Evolutionary conservation across 345 rosid genomes (phyloP).

Genomic region (Xanthoceras sorbifolium): DNA sequence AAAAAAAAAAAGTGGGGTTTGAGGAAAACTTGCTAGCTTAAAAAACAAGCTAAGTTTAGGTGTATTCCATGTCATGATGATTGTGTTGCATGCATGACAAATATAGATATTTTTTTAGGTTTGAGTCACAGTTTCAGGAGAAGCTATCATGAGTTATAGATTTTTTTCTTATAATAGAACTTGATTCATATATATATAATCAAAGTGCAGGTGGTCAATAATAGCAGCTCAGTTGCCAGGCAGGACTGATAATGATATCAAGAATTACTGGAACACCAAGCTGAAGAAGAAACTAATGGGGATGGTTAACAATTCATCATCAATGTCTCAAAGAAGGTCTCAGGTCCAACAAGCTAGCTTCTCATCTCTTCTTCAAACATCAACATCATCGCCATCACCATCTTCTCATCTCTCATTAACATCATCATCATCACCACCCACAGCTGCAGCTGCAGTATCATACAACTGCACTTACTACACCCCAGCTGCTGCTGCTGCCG

Average conservation of each 20-base stretch:
- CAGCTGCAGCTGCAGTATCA: slow-evolving; percentile 22
- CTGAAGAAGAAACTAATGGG: slow-evolving; percentile 79
- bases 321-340: slow-evolving; percentile 21
- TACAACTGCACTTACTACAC: slow-evolving; percentile 27
- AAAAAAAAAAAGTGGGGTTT: background rate
- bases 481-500: slow-evolving; percentile 16
- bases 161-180: slow-evolving; percentile 9
- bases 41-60: slow-evolving; percentile 30
- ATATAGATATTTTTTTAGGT: background rate
- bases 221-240: slow-evolving; percentile 90
- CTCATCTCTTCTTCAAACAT: slow-evolving; percentile 34
- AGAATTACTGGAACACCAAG: slow-evolving; percentile 95
- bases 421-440: no score
- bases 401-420: slow-evolving; percentile 29
- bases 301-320: slow-evolving; percentile 15
- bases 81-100: slow-evolving; percentile 1
- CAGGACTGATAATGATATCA: slow-evolving; percentile 89
- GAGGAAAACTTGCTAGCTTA: slow-evolving; percentile 26
- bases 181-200: slow-evolving; percentile 7
- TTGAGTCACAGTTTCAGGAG: background rate
- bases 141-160: background rate
- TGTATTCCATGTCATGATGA: background rate
- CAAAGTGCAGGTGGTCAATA: slow-evolving; percentile 74
- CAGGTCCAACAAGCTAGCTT: slow-evolving; percentile 27
- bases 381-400: slow-evolving; percentile 36